Conservation (phyloP, 805 yeast species). For the Debaryomyces prosopidis region DNA sequence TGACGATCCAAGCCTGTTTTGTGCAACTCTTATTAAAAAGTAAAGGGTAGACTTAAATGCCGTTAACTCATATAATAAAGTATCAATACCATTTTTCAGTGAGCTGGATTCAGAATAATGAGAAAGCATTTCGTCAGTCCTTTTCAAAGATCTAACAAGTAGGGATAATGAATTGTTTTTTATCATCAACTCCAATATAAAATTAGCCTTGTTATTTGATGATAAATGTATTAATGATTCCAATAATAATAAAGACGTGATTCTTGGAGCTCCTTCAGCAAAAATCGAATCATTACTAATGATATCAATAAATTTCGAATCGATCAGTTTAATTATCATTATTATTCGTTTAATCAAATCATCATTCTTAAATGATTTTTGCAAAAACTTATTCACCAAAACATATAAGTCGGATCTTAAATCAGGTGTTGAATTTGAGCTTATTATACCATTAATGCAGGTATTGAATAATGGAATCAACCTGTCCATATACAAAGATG, state of each 20-base stretch:
- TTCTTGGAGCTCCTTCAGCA: conserved; percentile 74
- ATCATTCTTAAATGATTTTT: conserved; percentile 45
- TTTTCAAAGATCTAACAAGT: conserved; percentile 64
- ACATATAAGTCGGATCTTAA: conserved; percentile 81
- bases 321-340: conserved; percentile 60
- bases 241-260: conserved; percentile 73
- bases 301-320: conserved; percentile 56
- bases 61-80: conserved; percentile 70
- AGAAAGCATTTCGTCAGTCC: conserved; percentile 64
- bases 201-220: conserved; percentile 50
- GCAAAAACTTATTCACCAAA: conserved; percentile 64
- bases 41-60: conserved; percentile 72
- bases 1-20: conserved; percentile 74
- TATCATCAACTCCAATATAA: conserved; percentile 60
- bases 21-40: conserved; percentile 72
- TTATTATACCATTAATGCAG: conserved; percentile 69
- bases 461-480: conserved; percentile 71
- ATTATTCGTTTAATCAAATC: conserved; percentile 47
- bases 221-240: conserved; percentile 65
- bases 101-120: conserved; percentile 26
- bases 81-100: conserved; percentile 35
- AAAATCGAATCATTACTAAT: conserved; percentile 77
- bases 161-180: conserved; percentile 65
- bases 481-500: conserved; percentile 44
- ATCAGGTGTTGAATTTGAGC: conserved; percentile 64